Evolutionary conservation across 169 alveolate species (phyloP), one percentile per base, ranked within the genome.

Genomic region (Plasmodium cynomolgi): DNA sequence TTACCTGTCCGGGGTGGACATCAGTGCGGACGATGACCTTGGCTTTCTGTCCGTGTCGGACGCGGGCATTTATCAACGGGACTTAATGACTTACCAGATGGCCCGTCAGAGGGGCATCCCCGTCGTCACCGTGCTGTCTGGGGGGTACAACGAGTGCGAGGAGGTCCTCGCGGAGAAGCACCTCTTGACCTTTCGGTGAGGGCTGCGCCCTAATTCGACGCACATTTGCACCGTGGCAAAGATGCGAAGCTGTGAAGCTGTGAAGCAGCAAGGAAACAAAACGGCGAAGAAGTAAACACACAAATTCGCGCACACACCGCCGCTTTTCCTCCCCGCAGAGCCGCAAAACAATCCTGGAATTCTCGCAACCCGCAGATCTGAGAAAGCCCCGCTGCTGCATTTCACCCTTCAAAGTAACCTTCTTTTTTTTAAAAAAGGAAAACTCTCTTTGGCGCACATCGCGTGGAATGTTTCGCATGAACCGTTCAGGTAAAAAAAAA

Each of bases 1-100:
- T 83, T 94, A 94, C 92, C 79, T 91, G 15, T 79, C 95, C 71
- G 96, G 96, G 47, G 96, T 94, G 23, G 96, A 94, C 34, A 73
- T 80, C 50, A 90, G 84, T 71, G 82, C 34, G 26, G 95, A 73
- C 29, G 96, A 94, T 80, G 81, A 72, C 33, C 62, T 94, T 20
- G 96, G 96, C 20, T 54, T 80, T 20, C 81, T 94, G 80, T 33
- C 23, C 8, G 73, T 94, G 4, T 72, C 93, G n/a, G 96, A 94
- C 44, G 77, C 23, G 29, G 96, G 93, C 34, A 84, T 94, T 20
- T 39, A 83, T 13, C n/a, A 68, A 5, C 84, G 96, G 26, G 95
- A 94, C 33, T 79, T 31, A 11, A 37, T 84, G 54, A 90, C 93
- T 26, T 84, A 92, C 83, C 72, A 71, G 44, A 83, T 68, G 91